phyloP scores from a whole-genome alignment of 2,329 filamentous ascomycete species.

The Scopulariopsis brevicaulis region DNA sequence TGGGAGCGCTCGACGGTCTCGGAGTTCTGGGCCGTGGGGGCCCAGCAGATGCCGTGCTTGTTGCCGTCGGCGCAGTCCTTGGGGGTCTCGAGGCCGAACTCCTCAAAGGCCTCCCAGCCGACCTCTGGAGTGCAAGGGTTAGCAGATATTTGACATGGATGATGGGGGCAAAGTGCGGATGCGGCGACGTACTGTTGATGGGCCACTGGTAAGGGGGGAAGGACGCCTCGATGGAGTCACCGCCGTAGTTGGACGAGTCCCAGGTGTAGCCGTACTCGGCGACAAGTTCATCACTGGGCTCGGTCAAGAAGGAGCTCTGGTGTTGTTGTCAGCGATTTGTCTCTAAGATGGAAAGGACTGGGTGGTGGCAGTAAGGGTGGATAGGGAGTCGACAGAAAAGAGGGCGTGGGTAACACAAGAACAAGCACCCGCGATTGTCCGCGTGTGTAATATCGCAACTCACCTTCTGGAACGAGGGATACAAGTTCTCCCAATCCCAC shows the following conservation, averaged over 20 bases:
- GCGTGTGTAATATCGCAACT: not conserved
- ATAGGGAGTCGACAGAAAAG: not conserved
- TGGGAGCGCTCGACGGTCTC: slow-evolving; percentile 16
- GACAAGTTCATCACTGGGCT: slow-evolving; percentile 12
- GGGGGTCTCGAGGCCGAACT: slow-evolving; percentile 12
- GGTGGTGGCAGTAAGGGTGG: not conserved
- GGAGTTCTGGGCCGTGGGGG: slow-evolving; percentile 16
- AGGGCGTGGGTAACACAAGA: not conserved
- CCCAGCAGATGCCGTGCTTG: slow-evolving; percentile 19
- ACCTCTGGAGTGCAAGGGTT: slow-evolving; percentile 5
- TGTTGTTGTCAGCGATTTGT: not conserved
- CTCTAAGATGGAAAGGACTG: not conserved
- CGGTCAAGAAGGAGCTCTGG: slow-evolving; percentile 7
- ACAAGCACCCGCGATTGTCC: not conserved
- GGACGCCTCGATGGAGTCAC: slow-evolving; percentile 17
- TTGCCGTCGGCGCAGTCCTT: slow-evolving; percentile 14
- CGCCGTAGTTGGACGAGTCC: slow-evolving; percentile 17
- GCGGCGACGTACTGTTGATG: slow-evolving; percentile 10
- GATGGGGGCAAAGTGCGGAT: not conserved
- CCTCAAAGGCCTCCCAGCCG: slow-evolving; percentile 10
- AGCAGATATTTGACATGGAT: not conserved
- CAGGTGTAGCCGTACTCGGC: slow-evolving; percentile 19
- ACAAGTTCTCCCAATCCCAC: slow-evolving; percentile 23
- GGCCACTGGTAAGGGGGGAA: slow-evolving; percentile 21
- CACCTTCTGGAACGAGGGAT: slow-evolving; percentile 23